These are phyloP conservation scores for Aegilops tauschii DNA, from an alignment of 176 grass and related monocot genomes.

Conservation along the genomic window DNA sequence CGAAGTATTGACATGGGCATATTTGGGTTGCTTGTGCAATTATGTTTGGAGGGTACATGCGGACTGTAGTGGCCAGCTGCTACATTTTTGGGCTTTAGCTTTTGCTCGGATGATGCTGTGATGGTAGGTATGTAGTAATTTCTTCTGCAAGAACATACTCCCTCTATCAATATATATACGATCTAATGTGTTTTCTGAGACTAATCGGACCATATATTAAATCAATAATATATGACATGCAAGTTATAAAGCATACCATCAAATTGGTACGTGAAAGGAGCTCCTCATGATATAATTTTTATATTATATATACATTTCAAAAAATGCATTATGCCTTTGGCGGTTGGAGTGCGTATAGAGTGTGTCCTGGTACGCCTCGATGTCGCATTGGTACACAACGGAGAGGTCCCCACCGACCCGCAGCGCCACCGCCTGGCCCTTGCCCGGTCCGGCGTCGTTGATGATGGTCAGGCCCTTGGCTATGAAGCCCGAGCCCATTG, in stretches of 20 bases:
- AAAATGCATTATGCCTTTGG: no score
- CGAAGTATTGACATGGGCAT: slow-evolving; percentile 13
- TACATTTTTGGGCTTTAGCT: background rate
- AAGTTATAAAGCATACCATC: no score
- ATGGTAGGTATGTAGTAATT: background rate
- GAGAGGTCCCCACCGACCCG: slow-evolving; percentile 60
- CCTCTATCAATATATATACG: no score
- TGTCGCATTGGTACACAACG: slow-evolving; percentile 59
- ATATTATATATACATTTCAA: no score
- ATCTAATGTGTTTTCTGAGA: no score
- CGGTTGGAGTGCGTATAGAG: slow-evolving; percentile 71
- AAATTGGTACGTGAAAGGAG: no score
- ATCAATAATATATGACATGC: no score
- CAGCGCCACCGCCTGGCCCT: slow-evolving; percentile 71
- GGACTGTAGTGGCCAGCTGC: background rate
- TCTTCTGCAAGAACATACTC: background rate
- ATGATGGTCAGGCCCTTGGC: slow-evolving; percentile 66
- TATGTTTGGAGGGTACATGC: background rate
- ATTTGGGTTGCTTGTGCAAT: background rate
- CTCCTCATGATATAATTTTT: no score
- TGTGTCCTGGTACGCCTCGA: slow-evolving; percentile 77
- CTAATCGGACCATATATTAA: no score
- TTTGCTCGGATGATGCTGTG: background rate
- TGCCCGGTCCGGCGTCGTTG: slow-evolving; percentile 55
- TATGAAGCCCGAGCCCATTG: slow-evolving; percentile 66